Conservation (phyloP, 495 filamentous ascomycete genomes). For the Neurospora sublineolata region DNA sequence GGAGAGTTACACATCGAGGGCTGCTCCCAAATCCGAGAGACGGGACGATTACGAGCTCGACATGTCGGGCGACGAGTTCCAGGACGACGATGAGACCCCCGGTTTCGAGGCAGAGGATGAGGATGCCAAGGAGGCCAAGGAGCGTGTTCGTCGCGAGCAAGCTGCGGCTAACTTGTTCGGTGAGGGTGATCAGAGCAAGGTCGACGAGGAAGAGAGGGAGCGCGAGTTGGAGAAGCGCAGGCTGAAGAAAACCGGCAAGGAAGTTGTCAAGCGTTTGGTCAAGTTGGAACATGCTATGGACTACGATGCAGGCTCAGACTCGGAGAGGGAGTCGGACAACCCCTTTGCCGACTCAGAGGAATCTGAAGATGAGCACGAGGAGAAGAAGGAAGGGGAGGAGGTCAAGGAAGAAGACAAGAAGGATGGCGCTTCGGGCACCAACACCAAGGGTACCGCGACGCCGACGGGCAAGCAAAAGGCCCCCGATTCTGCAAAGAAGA, state of each 20-base stretch:
- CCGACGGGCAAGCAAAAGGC: constrained; percentile 53
- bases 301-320: constrained; percentile 69
- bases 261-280: constrained; percentile 63
- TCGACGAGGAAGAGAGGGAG: constrained; percentile 65
- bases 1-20: constrained; percentile 41
- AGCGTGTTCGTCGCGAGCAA: constrained; percentile 77
- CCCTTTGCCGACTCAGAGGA: constrained; percentile 44
- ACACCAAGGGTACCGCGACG: constrained; percentile 62
- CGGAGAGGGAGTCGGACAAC: constrained; percentile 43
- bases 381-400: constrained; percentile 34
- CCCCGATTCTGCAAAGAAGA: constrained; percentile 47
- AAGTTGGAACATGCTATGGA: constrained; percentile 76
- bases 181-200: constrained; percentile 72
- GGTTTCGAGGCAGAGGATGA: constrained; percentile 74
- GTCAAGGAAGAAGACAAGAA: constrained; percentile 43
- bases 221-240: constrained; percentile 57
- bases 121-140: constrained; percentile 75
- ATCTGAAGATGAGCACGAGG: constrained; percentile 26
- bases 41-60: constrained; percentile 49
- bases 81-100: constrained; percentile 78
- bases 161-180: constrained; percentile 78
- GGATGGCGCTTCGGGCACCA: constrained; percentile 51
- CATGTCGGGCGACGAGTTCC: constrained; percentile 38
- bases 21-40: constrained; percentile 38
- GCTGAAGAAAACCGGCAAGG: constrained; percentile 57